phyloP scores from a whole-genome alignment of 345 rosid species.

The Arabis hirsuta region DNA sequence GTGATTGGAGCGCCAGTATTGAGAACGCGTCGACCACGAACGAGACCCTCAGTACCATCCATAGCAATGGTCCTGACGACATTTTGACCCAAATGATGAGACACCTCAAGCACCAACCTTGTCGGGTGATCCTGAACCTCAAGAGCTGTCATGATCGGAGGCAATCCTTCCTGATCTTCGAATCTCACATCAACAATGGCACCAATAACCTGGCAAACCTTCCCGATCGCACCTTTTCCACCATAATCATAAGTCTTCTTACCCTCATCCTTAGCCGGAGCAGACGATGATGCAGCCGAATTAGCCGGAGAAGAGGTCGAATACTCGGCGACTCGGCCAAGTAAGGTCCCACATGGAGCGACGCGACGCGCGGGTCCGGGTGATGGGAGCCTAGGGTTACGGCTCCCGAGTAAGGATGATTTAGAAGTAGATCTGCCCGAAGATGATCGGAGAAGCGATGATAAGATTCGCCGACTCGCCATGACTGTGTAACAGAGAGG shows the following conservation, averaged over 20 bases:
- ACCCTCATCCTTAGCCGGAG: constrained; percentile 47
- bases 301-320: constrained; percentile 67
- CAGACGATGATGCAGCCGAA: constrained; percentile 30
- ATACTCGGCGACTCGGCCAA: constrained; percentile 69
- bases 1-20: constrained; percentile 96
- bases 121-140: constrained; percentile 76
- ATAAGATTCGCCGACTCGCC: constrained; percentile 80
- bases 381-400: constrained; percentile 47
- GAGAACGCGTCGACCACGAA: constrained; percentile 80
- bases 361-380: constrained; percentile 51
- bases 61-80: constrained; percentile 94
- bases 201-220: constrained; percentile 93
- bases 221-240: constrained; percentile 86
- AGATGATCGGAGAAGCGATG: constrained; percentile 75
- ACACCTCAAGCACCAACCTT: constrained; percentile 88
- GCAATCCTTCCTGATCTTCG: constrained; percentile 74
- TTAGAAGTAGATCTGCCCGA: constrained; percentile 62
- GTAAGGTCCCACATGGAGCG: constrained; percentile 57
- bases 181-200: constrained; percentile 95
- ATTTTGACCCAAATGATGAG: constrained; percentile 93
- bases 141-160: constrained; percentile 98
- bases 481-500: constrained; percentile 42
- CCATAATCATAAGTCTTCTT: constrained; percentile 73
- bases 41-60: constrained; percentile 92
- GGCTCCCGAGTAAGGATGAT: constrained; percentile 6